phyloP scores from a whole-genome alignment of 2,329 filamentous ascomycete species.

The Xylaria sp. region DNA sequence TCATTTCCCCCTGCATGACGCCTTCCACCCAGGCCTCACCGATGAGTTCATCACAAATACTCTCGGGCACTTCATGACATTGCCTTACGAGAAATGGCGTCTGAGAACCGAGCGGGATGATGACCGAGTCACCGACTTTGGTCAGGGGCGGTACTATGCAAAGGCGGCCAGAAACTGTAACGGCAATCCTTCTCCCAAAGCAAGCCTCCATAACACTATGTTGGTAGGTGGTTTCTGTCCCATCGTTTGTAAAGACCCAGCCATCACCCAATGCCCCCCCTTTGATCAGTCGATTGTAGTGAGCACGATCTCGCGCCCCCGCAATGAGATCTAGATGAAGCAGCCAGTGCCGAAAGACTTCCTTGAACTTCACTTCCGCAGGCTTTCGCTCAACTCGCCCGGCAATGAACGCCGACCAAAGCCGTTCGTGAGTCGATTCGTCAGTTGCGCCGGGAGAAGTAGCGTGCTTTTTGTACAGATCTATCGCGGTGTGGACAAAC shows the following conservation, averaged over 20 bases:
- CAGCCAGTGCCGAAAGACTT: slow-evolving; percentile 13
- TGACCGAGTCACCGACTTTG: slow-evolving; percentile 14
- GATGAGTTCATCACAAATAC: slow-evolving; percentile 9
- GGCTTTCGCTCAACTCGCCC: slow-evolving; percentile 10
- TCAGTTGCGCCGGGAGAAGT: background rate
- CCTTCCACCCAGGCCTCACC: slow-evolving; percentile 23
- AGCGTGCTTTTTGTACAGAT: slow-evolving; percentile 10
- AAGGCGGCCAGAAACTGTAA: slow-evolving; percentile 13
- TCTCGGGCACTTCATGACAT: background rate
- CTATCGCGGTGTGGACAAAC: slow-evolving; percentile 14
- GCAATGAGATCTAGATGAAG: background rate
- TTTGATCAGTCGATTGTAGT: background rate
- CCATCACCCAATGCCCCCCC: background rate
- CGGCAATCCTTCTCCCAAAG: slow-evolving; percentile 13
- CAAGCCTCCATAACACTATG: slow-evolving; percentile 9
- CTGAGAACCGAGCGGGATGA: slow-evolving; percentile 23
- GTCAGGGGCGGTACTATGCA: slow-evolving; percentile 22
- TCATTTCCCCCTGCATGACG: slow-evolving; percentile 25
- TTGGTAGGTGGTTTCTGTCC: background rate
- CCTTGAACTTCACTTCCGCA: background rate
- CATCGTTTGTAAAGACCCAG: background rate
- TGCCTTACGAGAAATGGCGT: slow-evolving; percentile 19
- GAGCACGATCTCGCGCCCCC: background rate
- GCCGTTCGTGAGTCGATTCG: background rate
- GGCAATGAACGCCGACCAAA: slow-evolving; percentile 8